Conservation (phyloP, 371 early-diverging fungal species). For the Rhizomucor miehei region DNA sequence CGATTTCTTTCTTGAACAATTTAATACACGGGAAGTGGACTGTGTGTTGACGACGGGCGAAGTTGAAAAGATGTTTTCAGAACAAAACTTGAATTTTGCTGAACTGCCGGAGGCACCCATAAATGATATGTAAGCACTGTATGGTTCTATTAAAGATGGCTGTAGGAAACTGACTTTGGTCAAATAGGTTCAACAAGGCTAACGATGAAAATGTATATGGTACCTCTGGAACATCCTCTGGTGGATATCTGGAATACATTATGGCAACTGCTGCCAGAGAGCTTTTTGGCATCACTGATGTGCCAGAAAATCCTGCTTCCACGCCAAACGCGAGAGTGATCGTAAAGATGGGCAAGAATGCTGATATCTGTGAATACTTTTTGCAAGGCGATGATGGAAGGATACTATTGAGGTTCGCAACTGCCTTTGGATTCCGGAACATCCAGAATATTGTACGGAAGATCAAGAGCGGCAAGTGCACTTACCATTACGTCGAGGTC, state of each 20-base stretch:
- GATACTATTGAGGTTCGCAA: constrained; percentile 71
- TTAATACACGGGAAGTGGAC: constrained; percentile 87
- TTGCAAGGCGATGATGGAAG: constrained; percentile 48
- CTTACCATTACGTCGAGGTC: constrained; percentile 93
- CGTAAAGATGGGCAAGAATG: constrained; percentile 72
- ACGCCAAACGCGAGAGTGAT: constrained; percentile 26
- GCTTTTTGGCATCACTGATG: constrained; percentile 64
- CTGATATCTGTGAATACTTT: constrained; percentile 76
- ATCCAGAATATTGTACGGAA: constrained; percentile 94
- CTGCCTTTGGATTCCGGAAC: constrained; percentile 94
- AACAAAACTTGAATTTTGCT: constrained; percentile 51
- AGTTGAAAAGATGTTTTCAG: constrained; percentile 77
- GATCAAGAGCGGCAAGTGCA: constrained; percentile 64
- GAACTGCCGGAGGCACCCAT: constrained; percentile 49
- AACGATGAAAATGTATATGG: constrained; percentile 44
- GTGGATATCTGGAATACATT: constrained; percentile 88
- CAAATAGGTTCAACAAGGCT: constrained; percentile 44
- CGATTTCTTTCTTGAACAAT: constrained; percentile 83
- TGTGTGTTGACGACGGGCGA: constrained; percentile 90
- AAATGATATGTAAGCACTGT: constrained; percentile 42
- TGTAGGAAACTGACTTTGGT: neutral
- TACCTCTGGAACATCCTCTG: constrained; percentile 80
- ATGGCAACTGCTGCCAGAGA: constrained; percentile 77
- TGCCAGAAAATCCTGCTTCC: constrained; percentile 32
- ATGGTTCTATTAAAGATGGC: neutral